Base-by-base conservation (phyloP, 139 green algal genomes). In the Gonium pectorale region DNA sequence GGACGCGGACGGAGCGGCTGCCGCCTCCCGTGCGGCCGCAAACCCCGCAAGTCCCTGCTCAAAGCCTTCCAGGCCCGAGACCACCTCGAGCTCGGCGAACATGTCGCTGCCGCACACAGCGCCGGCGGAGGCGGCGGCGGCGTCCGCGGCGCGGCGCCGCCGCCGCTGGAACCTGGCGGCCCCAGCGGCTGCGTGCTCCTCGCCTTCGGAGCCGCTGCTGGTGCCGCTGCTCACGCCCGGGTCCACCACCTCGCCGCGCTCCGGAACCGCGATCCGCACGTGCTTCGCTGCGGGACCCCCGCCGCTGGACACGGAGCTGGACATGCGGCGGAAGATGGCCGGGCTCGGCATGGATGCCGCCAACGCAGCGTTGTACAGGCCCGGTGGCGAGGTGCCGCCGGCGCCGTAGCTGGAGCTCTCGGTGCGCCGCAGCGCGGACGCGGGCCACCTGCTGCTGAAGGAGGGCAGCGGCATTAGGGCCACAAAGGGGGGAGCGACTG, bases 231-330 rank as follows among this genome's bases (percentile, higher is more conserved):
- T 84, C 37, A 75, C 44, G 29, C 78, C 78, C n/a, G 78, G 78
- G 44, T 74, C 64, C 33, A 84, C 78, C 29, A 84, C 63, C 22
- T 38, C 44, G 0, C 60, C 75, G 31, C 78, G 59, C 24, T 84
- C 62, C 24, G 78, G 78, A 52, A 84, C 63, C 40, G 62, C 62
- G 46, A 84, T 84, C 41, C 78, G 78, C 52, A 84, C 78, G 52
- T 74, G 78, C 38, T 81, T 81, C 15, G 44, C 60, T 56, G 13
- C 67, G 62, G 33, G 56, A 24, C 44, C 38, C 0, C 56, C 33
- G 52, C 52, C 63, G 17, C 52, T 67, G 0, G 78, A 75, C 43
- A 64, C 31, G 59, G 43, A 59, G 41, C 52, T 67, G 43, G 44
- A 54, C 8, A 49, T 41, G 31, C 49, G 38, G 41, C 77, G 77